Conservation (phyloP, 2,329 filamentous ascomycete genomes). For the Trichoderma atroviride region DNA sequence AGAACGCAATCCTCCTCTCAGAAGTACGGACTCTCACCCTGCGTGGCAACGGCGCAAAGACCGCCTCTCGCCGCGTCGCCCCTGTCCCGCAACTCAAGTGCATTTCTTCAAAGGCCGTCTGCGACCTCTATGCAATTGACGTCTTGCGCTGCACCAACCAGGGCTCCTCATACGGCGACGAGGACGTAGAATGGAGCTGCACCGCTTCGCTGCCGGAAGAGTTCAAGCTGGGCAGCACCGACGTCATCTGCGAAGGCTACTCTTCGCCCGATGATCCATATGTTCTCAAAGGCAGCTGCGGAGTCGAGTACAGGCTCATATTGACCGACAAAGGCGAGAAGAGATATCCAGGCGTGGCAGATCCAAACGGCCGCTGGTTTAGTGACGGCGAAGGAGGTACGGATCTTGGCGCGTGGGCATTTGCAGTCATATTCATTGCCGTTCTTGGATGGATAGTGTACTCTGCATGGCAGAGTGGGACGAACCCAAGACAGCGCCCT, state of each 20-base stretch:
- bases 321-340: constrained; percentile 77
- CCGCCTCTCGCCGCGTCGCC: constrained; percentile 73
- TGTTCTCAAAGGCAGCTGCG: constrained; percentile 89
- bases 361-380: constrained; percentile 41
- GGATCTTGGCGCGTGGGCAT: constrained; percentile 51
- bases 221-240: constrained; percentile 76
- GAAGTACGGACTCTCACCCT: constrained; percentile 78
- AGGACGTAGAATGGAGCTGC: constrained; percentile 93
- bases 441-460: constrained; percentile 66
- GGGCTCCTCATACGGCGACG: constrained; percentile 73
- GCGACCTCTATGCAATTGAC: constrained; percentile 72
- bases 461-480: constrained; percentile 45
- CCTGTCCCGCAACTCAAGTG: constrained; percentile 81
- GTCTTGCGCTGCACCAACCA: constrained; percentile 88
- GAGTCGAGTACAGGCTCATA: constrained; percentile 81
- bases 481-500: constrained; percentile 35
- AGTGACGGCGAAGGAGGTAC: constrained; percentile 36
- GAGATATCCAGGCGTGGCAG: constrained; percentile 62
- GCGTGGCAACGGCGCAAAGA: constrained; percentile 63
- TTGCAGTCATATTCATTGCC: constrained; percentile 63
- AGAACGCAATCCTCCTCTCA: constrained; percentile 60
- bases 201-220: constrained; percentile 62
- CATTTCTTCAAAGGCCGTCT: constrained; percentile 65
- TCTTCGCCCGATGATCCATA: constrained; percentile 74
- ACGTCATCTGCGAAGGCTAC: constrained; percentile 94